Base-by-base conservation (phyloP, 2,329 filamentous ascomycete genomes). In the Talaromyces piceae region DNA sequence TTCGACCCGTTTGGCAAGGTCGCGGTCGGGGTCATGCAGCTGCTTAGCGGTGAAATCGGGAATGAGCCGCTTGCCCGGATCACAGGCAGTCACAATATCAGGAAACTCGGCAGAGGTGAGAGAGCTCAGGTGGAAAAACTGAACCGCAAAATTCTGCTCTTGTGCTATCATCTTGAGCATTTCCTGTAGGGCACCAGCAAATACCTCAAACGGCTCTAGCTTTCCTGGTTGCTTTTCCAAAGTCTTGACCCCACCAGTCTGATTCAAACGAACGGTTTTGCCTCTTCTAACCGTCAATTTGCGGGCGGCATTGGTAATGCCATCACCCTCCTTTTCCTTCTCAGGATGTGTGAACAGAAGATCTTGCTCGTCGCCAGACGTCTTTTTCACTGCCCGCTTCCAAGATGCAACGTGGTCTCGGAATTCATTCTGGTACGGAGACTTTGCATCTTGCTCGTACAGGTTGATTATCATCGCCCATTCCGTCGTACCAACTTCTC, bases 71-170 rank as follows among this genome's bases (percentile, higher is more conserved):
- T 84, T 77, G 39, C 83, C 79, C 5, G 90, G 88, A 22, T 78
- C 72, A 2, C 76, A 76, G 2, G 80, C 77, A 18, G 79, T 76
- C 16, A 96, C 85, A 2, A 85, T 79, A 57, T 97, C 93, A 1
- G 86, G 78, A 63, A 96, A 97, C 63, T 96, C 91, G 13, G 80
- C 71, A 30, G 83, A 84, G 61, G 90, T 85, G 25, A 91, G 76
- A 2, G 89, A 94, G n/a, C 86, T 88, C 23, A 93, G 82, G 61
- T 97, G 91, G 78, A 97, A 97, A 67, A 96, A 93, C 59, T 95
- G 89, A n/a, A 95, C 84, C 45, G 96, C 77, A 64, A 97, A 98
- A 65, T 96, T 97, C 67, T 98, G 91, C 70, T 98, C 93, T 67
- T 91, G 91, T 59, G 89, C 84, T 53, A 96, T 83, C 51, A 95